Percentiles rank a stretch among this genome's conserved stretches.
Conservation (phyloP, 2,329 filamentous ascomycete genomes). For the Penicillium freii region DNA sequence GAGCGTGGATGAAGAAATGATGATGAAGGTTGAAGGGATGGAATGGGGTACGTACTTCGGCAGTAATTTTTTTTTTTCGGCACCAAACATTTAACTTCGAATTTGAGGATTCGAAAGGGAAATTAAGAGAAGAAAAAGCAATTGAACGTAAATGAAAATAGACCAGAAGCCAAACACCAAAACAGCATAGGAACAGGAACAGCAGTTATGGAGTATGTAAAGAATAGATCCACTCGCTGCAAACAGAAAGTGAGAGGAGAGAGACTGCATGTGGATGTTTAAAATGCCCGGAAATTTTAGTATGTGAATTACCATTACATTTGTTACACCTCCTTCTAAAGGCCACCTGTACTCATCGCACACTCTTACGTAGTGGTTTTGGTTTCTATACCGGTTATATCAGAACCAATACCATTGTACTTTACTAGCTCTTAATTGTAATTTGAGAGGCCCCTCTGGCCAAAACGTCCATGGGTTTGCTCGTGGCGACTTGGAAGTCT, state of each 20-base stretch:
- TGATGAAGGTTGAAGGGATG: conserved; percentile 24
- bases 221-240: conserved; percentile 1
- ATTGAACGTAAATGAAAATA: background rate
- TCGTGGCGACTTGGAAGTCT: conserved; percentile 6
- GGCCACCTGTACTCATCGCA: conserved; percentile 10
- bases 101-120: background rate
- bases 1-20: conserved; percentile 27
- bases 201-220: background rate
- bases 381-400: background rate
- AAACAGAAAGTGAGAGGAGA: background rate
- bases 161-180: background rate
- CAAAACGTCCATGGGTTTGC: background rate
- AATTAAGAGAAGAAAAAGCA: background rate
- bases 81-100: conserved; percentile 3
- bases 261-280: background rate
- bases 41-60: conserved; percentile 23
- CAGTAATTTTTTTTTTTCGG: conserved; percentile 10
- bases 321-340: background rate
- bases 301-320: conserved; percentile 2
- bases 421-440: background rate
- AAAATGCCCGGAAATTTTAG: background rate
- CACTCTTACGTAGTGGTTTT: background rate
- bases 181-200: background rate
- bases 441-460: background rate
- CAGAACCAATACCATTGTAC: background rate